Conservation (phyloP, 1,139 yeast genomes). For the Suhomyces ambrosiae region DNA sequence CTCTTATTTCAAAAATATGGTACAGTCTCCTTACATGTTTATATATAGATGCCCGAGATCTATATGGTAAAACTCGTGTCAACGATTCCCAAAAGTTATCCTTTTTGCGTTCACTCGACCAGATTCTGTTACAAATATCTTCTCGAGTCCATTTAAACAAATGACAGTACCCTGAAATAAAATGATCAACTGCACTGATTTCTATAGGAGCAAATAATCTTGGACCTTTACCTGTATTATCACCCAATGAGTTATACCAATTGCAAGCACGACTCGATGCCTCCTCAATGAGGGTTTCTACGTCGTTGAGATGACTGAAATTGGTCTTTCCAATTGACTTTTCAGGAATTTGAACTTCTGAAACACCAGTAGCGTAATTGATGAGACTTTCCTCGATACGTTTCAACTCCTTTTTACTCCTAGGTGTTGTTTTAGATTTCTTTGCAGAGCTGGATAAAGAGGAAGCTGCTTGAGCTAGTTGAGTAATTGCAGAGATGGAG, state of each 20-base stretch:
- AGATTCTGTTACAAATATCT: conserved; percentile 77
- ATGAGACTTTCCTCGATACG: conserved; percentile 14
- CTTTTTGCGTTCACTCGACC: conserved; percentile 83
- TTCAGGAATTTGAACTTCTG: conserved; percentile 4
- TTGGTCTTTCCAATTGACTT: conserved; percentile 20
- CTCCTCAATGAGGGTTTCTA: conserved; percentile 41
- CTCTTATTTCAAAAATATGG: conserved; percentile 83
- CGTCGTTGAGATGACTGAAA: conserved; percentile 31
- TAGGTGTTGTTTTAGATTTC: conserved; percentile 13
- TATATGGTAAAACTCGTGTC: conserved; percentile 73
- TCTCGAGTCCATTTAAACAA: conserved; percentile 62
- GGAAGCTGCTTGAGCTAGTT: conserved; percentile 36
- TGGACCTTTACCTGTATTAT: conserved; percentile 37
- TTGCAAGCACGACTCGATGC: conserved; percentile 36
- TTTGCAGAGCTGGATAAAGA: conserved; percentile 20
- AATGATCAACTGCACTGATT: conserved; percentile 67
- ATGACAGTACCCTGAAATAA: conserved; percentile 67
- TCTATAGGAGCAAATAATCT: conserved; percentile 63
- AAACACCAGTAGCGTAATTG: conserved; percentile 10
- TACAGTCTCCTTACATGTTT: conserved; percentile 90
- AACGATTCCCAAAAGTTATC: conserved; percentile 88
- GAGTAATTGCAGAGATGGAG: conserved; percentile 30
- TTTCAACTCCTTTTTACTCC: conserved; percentile 15
- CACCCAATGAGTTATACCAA: conserved; percentile 42
- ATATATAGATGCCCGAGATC: conserved; percentile 86